phyloP scores from a whole-genome alignment of 2,329 filamentous ascomycete species.

The Alternaria solani region DNA sequence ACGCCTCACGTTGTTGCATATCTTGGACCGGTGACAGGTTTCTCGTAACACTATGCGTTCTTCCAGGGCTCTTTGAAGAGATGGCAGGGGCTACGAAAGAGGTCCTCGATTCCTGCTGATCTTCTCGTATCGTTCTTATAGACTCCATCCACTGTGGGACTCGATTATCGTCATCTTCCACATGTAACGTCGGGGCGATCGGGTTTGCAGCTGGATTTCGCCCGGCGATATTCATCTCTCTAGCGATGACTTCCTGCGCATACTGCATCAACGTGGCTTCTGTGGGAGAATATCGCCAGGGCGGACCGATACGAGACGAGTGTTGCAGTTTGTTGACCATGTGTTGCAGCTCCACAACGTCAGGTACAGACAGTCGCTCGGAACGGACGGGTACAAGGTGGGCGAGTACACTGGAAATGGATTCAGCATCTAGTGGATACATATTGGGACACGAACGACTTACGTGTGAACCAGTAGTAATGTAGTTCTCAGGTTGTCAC shows the following conservation, averaged over 20 bases:
- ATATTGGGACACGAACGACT: constrained; percentile 4
- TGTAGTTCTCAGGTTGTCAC: constrained; percentile 23
- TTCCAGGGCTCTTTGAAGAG: neutral
- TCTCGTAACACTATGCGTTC: neutral
- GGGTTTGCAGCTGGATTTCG: constrained; percentile 3
- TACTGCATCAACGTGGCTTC: constrained; percentile 21
- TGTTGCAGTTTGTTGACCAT: constrained; percentile 21
- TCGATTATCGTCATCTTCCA: neutral
- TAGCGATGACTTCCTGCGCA: constrained; percentile 21
- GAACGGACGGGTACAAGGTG: constrained; percentile 8
- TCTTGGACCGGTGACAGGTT: neutral
- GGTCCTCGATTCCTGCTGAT: neutral
- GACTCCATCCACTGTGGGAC: constrained; percentile 19
- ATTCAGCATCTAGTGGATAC: constrained; percentile 1
- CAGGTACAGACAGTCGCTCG: constrained; percentile 10
- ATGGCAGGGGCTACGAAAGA: neutral
- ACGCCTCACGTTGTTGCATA: constrained; percentile 2
- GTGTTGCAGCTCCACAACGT: constrained; percentile 13
- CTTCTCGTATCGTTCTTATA: constrained; percentile 16
- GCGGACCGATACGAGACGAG: constrained; percentile 11
- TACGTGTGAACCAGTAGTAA: constrained; percentile 27
- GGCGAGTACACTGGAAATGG: constrained; percentile 11
- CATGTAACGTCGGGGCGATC: neutral
- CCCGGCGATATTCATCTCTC: constrained; percentile 5
- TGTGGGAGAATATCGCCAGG: constrained; percentile 16